A percentile compares a stretch with the other conserved stretches of the same genome.
These are phyloP conservation scores for Gaeumannomyces sp. DNA, from an alignment of 2,329 filamentous ascomycete species.

Conservation along the genomic window DNA sequence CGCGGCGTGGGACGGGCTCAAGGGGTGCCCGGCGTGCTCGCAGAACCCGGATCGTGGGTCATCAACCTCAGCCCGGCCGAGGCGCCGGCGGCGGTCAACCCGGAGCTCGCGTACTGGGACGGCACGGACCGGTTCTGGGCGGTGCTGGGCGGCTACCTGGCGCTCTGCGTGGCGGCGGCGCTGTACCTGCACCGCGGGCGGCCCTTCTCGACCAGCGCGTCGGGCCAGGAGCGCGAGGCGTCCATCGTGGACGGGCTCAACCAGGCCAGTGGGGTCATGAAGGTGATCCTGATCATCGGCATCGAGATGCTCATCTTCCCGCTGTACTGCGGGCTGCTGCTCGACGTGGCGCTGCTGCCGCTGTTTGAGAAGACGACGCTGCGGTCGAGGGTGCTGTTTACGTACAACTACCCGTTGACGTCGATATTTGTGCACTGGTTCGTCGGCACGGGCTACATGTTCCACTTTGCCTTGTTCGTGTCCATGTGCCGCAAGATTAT, in stretches of 20 bases:
- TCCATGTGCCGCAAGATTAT: slow-evolving; percentile 99
- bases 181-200: slow-evolving; percentile 72
- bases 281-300: slow-evolving; percentile 95
- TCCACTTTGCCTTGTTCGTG: slow-evolving; percentile 97
- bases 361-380: slow-evolving; percentile 79
- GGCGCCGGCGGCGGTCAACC: slow-evolving; percentile 36
- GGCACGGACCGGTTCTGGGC: slow-evolving; percentile 61
- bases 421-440: slow-evolving; percentile 99
- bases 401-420: slow-evolving; percentile 71
- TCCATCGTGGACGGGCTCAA: slow-evolving; percentile 75
- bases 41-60: slow-evolving; percentile 51
- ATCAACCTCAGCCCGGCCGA: slow-evolving; percentile 46
- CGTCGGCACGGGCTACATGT: slow-evolving; percentile 98
- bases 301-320: slow-evolving; percentile 99
- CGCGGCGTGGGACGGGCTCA: slow-evolving; percentile 21
- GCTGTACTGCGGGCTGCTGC: slow-evolving; percentile 85
- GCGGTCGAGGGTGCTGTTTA: slow-evolving; percentile 71
- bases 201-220: slow-evolving; percentile 54
- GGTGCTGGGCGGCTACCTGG: slow-evolving; percentile 73
- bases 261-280: slow-evolving; percentile 94
- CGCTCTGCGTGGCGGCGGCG: slow-evolving; percentile 67
- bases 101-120: slow-evolving; percentile 61
- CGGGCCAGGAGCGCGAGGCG: slow-evolving; percentile 63
- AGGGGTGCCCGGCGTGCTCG: slow-evolving; percentile 28
- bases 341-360: slow-evolving; percentile 83